Evolutionary conservation across 257 asterid species (phyloP).

Genomic region (Nicotiana knightiana): DNA sequence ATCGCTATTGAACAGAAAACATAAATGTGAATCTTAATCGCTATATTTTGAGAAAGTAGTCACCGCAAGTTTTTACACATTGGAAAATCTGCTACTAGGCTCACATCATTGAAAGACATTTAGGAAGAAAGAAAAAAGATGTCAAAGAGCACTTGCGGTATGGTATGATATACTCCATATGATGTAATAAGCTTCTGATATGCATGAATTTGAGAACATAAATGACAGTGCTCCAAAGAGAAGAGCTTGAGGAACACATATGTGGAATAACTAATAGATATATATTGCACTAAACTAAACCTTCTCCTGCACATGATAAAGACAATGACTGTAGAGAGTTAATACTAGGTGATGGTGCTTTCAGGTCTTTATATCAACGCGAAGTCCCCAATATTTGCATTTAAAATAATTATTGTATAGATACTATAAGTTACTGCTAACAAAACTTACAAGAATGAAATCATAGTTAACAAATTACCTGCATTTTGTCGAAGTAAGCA

Average conservation of each 20-base stretch:
- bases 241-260: constrained; percentile 1
- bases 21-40: not conserved
- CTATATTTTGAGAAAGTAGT: not conserved
- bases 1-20: not conserved
- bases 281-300: not conserved
- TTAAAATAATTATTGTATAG: not conserved
- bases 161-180: not conserved
- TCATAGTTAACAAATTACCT: constrained; percentile 40
- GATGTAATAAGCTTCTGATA: not conserved
- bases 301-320: not conserved
- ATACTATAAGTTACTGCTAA: not conserved
- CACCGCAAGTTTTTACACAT: not conserved
- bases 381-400: not conserved
- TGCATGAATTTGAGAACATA: not conserved
- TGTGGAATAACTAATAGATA: not conserved
- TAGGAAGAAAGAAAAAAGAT: not conserved
- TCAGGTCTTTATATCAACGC: not conserved
- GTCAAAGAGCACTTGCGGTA: not conserved
- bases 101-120: not conserved
- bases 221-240: not conserved
- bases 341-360: not conserved
- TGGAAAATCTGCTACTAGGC: not conserved
- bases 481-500: constrained; percentile 96
- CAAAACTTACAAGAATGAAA: not conserved
- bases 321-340: not conserved